Base-by-base conservation (phyloP, 2,329 filamentous ascomycete genomes). In the Nemania sp. region DNA sequence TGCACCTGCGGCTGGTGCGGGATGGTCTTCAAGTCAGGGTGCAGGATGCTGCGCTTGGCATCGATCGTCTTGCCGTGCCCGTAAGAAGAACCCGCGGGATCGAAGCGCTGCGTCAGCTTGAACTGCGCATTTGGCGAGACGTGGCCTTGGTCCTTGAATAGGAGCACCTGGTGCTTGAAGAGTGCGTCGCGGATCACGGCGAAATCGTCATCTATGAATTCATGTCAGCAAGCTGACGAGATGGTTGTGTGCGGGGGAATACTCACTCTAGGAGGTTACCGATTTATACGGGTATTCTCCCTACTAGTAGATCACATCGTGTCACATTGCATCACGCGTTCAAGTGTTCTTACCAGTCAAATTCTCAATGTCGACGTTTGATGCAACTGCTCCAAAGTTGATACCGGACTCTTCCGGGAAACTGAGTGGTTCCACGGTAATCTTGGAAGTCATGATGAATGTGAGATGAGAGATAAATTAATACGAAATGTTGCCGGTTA, bases 1-100 rank as follows among this genome's bases (percentile, higher is more conserved):
- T 94, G 92, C 1, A 93, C 90, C 77, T 94, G 91, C 0, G 92
- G 91, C 77, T 94, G 92, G 73, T 93, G 89, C 0, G 92, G 92
- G 49, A 94, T 88, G 0, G 92, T 94, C 82, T 94, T 93, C 20
- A 94, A 84, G 73, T 94, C 92, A 0, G 92, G 92, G 76, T 94
- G 91, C 20, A 94, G 85, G 73, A 94, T 89, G 63, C 84, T 87
- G 57, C 84, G 86, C 77, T 86, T 85, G 27, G 82, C 82, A 73
- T 93, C 91, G 55, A 93, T 82, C 0, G 90, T 92, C 80, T 91
- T 92, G 76, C 91, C 92, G 77, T 94, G 92, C 18, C 92, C 92
- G 78, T 94, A 94, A 15, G 85, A 86, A 15, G 84, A 84, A 1
- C 85, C 75, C 0, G 63, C 32, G 24, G 92, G 91, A 73, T 94